These are phyloP conservation scores for Podosphaera xanthii DNA, from an alignment of 2,329 filamentous ascomycete species.

Conservation along the genomic window DNA sequence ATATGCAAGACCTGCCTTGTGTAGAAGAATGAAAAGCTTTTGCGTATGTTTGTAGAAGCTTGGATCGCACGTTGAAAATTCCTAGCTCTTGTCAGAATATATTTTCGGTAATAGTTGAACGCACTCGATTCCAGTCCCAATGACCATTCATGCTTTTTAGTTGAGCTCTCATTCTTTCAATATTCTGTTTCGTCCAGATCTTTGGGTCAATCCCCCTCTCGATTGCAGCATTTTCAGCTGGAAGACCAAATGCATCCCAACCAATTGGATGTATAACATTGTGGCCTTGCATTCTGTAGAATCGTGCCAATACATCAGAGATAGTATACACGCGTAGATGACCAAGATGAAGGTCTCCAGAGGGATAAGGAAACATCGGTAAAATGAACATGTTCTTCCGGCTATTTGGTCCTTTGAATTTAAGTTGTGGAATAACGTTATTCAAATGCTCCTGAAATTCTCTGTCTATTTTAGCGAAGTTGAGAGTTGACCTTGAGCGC, in stretches of 20 bases:
- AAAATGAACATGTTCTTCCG: conserved; percentile 41
- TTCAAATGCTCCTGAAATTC: conserved; percentile 12
- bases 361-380: conserved; percentile 87
- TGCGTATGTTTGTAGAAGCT: conserved; percentile 81
- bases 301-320: conserved; percentile 63
- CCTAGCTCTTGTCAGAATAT: conserved; percentile 24
- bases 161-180: conserved; percentile 66
- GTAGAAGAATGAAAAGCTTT: conserved; percentile 57
- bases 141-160: conserved; percentile 54
- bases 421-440: neutral
- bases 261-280: conserved; percentile 74
- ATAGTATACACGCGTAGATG: conserved; percentile 81
- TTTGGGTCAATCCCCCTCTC: conserved; percentile 58
- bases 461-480: conserved; percentile 9
- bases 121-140: conserved; percentile 65
- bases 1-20: conserved; percentile 55
- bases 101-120: conserved; percentile 16
- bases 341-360: conserved; percentile 65
- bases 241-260: conserved; percentile 81
- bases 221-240: conserved; percentile 78
- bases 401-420: neutral
- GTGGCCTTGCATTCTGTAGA: conserved; percentile 48
- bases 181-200: conserved; percentile 61
- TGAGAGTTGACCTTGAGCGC: conserved; percentile 1
- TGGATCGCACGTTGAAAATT: conserved; percentile 65